These are phyloP conservation scores for Tanacetum coccineum DNA, from an alignment of 129 eudicot genomes.

Conservation along the genomic window DNA sequence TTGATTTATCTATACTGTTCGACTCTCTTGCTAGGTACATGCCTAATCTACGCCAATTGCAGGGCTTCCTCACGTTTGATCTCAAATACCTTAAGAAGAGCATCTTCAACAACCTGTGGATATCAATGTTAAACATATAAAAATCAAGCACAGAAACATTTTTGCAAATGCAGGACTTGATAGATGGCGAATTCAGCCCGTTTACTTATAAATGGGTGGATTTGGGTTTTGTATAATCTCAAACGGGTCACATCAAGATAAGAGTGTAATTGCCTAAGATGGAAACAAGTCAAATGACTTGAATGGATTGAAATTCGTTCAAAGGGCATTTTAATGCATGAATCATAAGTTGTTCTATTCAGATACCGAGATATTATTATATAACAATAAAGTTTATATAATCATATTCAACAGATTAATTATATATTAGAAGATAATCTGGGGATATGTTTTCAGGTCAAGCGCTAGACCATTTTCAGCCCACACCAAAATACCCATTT, in stretches of 20 bases:
- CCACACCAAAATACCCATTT: not conserved
- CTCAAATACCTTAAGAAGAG: constrained; percentile 63
- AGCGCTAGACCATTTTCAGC: not conserved
- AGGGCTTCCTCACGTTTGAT: constrained; percentile 74
- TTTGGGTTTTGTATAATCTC: not conserved
- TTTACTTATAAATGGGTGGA: not conserved
- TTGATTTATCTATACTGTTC: constrained; percentile 8
- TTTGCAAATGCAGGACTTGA: not conserved
- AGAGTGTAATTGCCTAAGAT: no score
- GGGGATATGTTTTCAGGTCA: not conserved
- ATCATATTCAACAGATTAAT: not conserved
- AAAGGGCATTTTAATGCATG: not conserved
- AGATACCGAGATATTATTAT: not conserved
- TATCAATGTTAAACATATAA: constrained; percentile 5
- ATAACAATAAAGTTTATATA: not conserved
- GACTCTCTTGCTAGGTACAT: constrained; percentile 1
- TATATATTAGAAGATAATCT: not conserved
- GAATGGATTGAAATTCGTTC: not conserved
- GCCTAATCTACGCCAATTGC: constrained; percentile 49
- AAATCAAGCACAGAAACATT: not conserved
- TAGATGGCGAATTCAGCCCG: not conserved
- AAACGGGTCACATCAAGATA: not conserved
- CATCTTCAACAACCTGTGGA: constrained; percentile 88
- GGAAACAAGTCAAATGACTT: not conserved
- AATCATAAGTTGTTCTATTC: not conserved